Conservation (phyloP, 768 basidiomycete species). For the Serendipita vermifera region DNA sequence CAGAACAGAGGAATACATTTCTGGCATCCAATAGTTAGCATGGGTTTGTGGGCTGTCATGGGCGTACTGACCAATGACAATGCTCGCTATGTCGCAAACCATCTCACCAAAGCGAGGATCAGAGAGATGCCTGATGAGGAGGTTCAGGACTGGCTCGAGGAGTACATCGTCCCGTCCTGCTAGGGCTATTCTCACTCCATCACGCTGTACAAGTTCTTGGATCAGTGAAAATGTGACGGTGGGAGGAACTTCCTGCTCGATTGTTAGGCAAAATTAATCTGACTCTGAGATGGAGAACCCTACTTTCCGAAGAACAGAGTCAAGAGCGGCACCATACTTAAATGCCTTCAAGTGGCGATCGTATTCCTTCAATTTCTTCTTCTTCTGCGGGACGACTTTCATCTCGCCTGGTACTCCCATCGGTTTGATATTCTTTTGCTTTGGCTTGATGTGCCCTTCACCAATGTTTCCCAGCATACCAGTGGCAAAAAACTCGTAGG, state of each 20-base stretch:
- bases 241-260: constrained; percentile 60
- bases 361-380: constrained; percentile 66
- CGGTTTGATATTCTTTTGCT: constrained; percentile 32
- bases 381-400: constrained; percentile 58
- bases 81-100: constrained; percentile 62
- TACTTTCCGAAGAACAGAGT: constrained; percentile 80
- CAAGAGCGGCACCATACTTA: constrained; percentile 88
- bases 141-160: constrained; percentile 77
- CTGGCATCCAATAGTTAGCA: constrained; percentile 28
- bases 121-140: constrained; percentile 70
- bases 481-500: constrained; percentile 56
- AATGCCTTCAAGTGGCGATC: constrained; percentile 83
- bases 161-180: constrained; percentile 87
- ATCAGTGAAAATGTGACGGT: constrained; percentile 80
- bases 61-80: constrained; percentile 80
- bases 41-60: neutral
- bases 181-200: constrained; percentile 75
- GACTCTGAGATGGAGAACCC: neutral
- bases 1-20: constrained; percentile 83
- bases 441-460: constrained; percentile 28
- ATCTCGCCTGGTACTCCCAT: constrained; percentile 60
- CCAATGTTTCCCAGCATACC: constrained; percentile 42
- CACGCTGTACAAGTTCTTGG: constrained; percentile 83
- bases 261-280: neutral
- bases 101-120: constrained; percentile 90